Evolutionary conservation across 2,329 filamentous ascomycete genomes (phyloP).

Genomic region (Dothideomycetes sp.): DNA sequence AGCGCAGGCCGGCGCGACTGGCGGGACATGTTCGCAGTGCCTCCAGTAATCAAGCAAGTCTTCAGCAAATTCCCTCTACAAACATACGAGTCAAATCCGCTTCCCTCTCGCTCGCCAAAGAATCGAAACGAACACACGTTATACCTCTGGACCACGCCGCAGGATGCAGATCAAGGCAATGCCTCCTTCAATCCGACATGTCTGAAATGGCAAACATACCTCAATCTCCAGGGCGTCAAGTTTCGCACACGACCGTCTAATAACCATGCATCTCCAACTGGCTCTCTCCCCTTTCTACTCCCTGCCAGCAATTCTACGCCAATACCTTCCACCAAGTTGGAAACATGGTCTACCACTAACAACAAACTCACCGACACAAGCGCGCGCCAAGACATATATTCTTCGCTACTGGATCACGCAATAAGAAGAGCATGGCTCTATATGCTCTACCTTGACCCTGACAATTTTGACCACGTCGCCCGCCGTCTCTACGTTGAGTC

Average conservation of each 20-base stretch:
- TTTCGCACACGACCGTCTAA: slow-evolving; percentile 63
- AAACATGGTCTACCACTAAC: slow-evolving; percentile 56
- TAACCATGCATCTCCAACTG: slow-evolving; percentile 87
- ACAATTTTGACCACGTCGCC: slow-evolving; percentile 59
- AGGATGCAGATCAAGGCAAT: slow-evolving; percentile 50
- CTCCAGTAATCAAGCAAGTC: slow-evolving; percentile 66
- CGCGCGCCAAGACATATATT: slow-evolving; percentile 59
- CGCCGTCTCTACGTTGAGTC: slow-evolving; percentile 59
- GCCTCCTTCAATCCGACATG: slow-evolving; percentile 89
- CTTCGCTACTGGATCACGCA: slow-evolving; percentile 63
- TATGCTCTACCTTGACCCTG: slow-evolving; percentile 64
- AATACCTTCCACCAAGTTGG: slow-evolving; percentile 56
- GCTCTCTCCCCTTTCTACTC: slow-evolving; percentile 79
- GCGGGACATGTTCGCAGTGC: slow-evolving; percentile 46
- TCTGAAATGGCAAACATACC: slow-evolving; percentile 92
- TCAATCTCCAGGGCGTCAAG: slow-evolving; percentile 64
- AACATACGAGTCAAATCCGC: slow-evolving; percentile 64
- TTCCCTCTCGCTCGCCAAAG: slow-evolving; percentile 54
- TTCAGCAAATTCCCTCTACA: slow-evolving; percentile 78
- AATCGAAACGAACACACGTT: slow-evolving; percentile 48
- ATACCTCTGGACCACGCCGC: slow-evolving; percentile 64
- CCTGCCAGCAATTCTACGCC: slow-evolving; percentile 36
- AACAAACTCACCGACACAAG: slow-evolving; percentile 23
- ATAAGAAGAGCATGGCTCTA: slow-evolving; percentile 87
- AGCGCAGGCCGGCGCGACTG: slow-evolving; percentile 15